These are phyloP conservation scores for Torulaspora quercuum DNA, from an alignment of 805 yeast genomes.

Conservation along the genomic window DNA sequence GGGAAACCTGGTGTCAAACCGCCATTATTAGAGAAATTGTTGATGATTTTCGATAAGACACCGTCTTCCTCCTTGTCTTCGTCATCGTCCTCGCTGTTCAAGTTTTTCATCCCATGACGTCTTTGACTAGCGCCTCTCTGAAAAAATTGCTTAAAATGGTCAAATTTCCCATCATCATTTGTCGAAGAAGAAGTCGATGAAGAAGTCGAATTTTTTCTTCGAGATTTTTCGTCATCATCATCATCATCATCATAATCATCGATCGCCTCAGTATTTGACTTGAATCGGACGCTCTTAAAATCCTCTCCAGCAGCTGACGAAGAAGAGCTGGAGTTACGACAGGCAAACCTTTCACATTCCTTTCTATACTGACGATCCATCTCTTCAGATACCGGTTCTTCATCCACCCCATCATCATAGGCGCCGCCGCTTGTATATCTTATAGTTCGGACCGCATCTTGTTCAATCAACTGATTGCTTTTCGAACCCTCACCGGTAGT, in stretches of 20 bases:
- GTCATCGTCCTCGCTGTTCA: constrained; percentile 18
- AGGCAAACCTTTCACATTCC: constrained; percentile 12
- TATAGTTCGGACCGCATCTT: constrained; percentile 23
- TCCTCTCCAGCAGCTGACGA: constrained; percentile 9
- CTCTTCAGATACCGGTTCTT: constrained; percentile 10
- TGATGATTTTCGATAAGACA: constrained; percentile 33
- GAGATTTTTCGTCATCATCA: constrained; percentile 10
- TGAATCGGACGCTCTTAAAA: constrained; percentile 15
- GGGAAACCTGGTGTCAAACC: constrained; percentile 39
- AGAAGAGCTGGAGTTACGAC: constrained; percentile 6
- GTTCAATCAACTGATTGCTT: constrained; percentile 16
- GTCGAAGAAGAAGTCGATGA: constrained; percentile 12
- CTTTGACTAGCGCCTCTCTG: constrained; percentile 18
- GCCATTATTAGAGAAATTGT: constrained; percentile 28
- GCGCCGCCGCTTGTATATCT: constrained; percentile 19
- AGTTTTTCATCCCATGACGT: constrained; percentile 15
- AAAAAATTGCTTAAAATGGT: constrained; percentile 25
- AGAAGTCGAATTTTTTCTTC: not conserved
- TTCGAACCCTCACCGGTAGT: constrained; percentile 3
- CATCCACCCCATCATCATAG: constrained; percentile 15
- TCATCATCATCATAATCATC: constrained; percentile 13
- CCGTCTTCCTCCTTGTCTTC: constrained; percentile 27
- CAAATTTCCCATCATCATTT: constrained; percentile 21
- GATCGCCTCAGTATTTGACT: constrained; percentile 8
- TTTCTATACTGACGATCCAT: constrained; percentile 10